These are phyloP conservation scores for Lactarius deliciosus DNA, from an alignment of 768 basidiomycete species.

Conservation along the genomic window DNA sequence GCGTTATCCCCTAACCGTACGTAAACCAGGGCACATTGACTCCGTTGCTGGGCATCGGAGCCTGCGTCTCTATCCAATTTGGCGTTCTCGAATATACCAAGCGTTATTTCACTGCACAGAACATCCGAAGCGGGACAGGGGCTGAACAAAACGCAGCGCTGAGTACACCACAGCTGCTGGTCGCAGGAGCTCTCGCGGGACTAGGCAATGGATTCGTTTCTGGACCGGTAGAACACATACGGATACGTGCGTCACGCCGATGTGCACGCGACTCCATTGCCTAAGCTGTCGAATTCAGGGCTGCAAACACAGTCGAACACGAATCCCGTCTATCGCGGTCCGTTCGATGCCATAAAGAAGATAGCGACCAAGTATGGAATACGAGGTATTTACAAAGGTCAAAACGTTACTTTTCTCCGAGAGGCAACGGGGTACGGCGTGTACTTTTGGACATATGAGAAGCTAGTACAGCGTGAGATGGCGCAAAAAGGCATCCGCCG, in stretches of 20 bases:
- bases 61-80: constrained; percentile 96
- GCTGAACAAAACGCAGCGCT: constrained; percentile 65
- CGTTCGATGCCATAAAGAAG: constrained; percentile 84
- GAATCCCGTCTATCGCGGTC: constrained; percentile 77
- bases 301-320: constrained; percentile 86
- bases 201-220: constrained; percentile 90
- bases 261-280: constrained; percentile 10
- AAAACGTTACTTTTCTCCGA: constrained; percentile 81
- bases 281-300: constrained; percentile 46
- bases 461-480: constrained; percentile 86
- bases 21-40: constrained; percentile 76
- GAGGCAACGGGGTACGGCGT: constrained; percentile 81
- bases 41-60: constrained; percentile 87
- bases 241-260: constrained; percentile 69
- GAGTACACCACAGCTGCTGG: constrained; percentile 61
- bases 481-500: constrained; percentile 64
- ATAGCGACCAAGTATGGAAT: constrained; percentile 76
- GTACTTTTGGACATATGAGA: constrained; percentile 93
- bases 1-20: constrained; percentile 5
- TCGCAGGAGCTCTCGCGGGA: constrained; percentile 82
- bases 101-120: constrained; percentile 68
- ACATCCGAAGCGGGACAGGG: constrained; percentile 56
- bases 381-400: constrained; percentile 89
- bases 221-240: constrained; percentile 95
- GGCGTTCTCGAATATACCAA: constrained; percentile 86